Conservation (phyloP, 805 yeast species). For the Komagataella ulmi region DNA sequence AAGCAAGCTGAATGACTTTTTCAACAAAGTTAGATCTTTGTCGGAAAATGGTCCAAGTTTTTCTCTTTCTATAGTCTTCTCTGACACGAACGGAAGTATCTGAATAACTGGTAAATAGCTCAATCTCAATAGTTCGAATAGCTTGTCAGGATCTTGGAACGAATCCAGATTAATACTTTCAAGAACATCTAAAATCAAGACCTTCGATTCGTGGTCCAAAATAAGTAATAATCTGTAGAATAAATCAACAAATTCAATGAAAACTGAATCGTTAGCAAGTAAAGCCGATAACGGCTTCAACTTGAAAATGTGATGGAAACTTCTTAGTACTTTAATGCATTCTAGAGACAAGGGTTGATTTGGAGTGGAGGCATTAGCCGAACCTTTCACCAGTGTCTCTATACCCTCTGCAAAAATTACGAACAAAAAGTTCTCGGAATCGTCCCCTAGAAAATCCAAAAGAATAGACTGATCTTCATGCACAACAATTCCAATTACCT, state of each 20-base stretch:
- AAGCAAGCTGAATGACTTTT: constrained; percentile 34
- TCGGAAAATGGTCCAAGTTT: constrained; percentile 11
- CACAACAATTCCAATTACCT: constrained; percentile 57
- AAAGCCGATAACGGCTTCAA: constrained; percentile 46
- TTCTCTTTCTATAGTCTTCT: constrained; percentile 21
- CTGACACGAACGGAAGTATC: constrained; percentile 45
- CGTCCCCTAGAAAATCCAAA: constrained; percentile 36
- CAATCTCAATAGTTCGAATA: constrained; percentile 70
- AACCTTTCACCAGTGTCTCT: constrained; percentile 47
- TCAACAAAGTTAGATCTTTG: constrained; percentile 27
- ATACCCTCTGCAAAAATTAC: constrained; percentile 76
- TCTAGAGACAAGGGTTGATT: background rate
- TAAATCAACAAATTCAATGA: constrained; percentile 63
- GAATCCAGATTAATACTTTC: constrained; percentile 28
- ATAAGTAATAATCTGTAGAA: constrained; percentile 59
- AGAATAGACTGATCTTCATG: constrained; percentile 34
- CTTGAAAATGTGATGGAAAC: constrained; percentile 5
- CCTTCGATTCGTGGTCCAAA: constrained; percentile 33
- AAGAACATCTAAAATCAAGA: constrained; percentile 33
- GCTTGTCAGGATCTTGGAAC: constrained; percentile 51
- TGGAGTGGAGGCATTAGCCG: constrained; percentile 11
- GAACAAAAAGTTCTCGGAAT: constrained; percentile 55
- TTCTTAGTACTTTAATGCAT: constrained; percentile 9
- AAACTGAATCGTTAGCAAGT: constrained; percentile 38
- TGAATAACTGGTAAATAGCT: constrained; percentile 49